Percentiles rank a stretch among this genome's conserved stretches.
Conservation (phyloP, 441 rosid genomes). For the Pelargonium myrrhifolium region DNA sequence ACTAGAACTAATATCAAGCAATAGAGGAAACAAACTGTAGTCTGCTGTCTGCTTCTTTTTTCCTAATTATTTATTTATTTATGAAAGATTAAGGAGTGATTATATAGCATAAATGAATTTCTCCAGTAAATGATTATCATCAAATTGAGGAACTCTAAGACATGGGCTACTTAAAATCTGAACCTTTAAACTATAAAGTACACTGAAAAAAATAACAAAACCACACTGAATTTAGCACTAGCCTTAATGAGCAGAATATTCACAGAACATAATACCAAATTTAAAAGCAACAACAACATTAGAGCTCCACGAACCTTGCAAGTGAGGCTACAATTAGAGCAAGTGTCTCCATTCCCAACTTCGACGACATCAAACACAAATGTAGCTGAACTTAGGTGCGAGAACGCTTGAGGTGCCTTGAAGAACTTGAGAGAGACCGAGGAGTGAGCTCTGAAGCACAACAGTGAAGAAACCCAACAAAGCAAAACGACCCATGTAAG, state of each 20-base stretch:
- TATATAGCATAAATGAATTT: too few species aligned
- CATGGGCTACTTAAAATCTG: background rate
- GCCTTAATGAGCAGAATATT: background rate
- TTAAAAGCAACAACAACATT: constrained; percentile 2
- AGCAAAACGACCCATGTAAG: constrained; percentile 34
- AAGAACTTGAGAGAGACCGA: constrained; percentile 57
- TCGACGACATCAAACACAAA: constrained; percentile 56
- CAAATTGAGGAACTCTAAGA: too few species aligned
- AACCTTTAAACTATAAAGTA: background rate
- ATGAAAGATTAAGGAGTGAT: too few species aligned
- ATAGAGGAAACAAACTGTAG: too few species aligned
- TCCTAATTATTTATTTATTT: too few species aligned
- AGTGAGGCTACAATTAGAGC: constrained; percentile 42
- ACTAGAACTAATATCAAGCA: too few species aligned
- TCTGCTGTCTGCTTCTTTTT: too few species aligned
- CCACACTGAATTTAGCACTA: background rate
- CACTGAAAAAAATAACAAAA: background rate
- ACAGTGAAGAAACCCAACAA: constrained; percentile 32
- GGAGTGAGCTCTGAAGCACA: constrained; percentile 30
- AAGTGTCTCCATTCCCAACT: constrained; percentile 35
- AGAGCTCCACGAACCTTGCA: constrained; percentile 49
- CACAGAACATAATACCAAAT: background rate
- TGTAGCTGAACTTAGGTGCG: constrained; percentile 51
- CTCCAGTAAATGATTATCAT: too few species aligned
- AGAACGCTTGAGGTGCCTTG: constrained; percentile 50